Evolutionary conservation across 2,329 filamentous ascomycete species (phyloP).

Genomic region (Elsinoe ampelina): DNA sequence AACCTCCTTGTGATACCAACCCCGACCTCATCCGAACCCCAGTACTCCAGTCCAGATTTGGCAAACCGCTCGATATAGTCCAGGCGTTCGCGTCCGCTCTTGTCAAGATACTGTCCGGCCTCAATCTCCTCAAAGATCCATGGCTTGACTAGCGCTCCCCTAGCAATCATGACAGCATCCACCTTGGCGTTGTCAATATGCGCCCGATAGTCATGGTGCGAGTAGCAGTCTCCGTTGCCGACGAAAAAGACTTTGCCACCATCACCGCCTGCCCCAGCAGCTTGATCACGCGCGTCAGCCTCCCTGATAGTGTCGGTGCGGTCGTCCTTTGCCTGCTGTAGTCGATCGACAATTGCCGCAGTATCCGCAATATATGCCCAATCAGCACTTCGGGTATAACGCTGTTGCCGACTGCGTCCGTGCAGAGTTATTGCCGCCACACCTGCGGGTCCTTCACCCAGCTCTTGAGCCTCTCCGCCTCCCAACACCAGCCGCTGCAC

Average conservation of each 20-base stretch:
- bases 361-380: conserved; percentile 93
- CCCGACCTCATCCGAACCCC: conserved; percentile 92
- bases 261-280: conserved; percentile 43
- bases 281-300: conserved; percentile 62
- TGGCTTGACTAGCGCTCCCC: conserved; percentile 91
- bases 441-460: conserved; percentile 63
- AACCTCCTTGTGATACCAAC: conserved; percentile 86
- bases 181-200: conserved; percentile 70
- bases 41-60: conserved; percentile 82
- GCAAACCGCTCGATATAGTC: conserved; percentile 80
- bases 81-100: conserved; percentile 79
- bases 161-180: conserved; percentile 94
- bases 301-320: conserved; percentile 69
- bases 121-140: conserved; percentile 98
- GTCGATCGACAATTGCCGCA: conserved; percentile 69
- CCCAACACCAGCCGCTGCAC: conserved; percentile 78
- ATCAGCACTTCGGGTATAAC: conserved; percentile 86
- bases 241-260: conserved; percentile 76
- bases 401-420: conserved; percentile 84
- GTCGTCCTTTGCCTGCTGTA: conserved; percentile 59
- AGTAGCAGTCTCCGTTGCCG: conserved; percentile 95
- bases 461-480: conserved; percentile 58
- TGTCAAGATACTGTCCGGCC: conserved; percentile 87
- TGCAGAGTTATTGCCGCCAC: conserved; percentile 94
- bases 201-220: conserved; percentile 75